These are phyloP conservation scores for Tetrapisispora iriomotensis DNA, from an alignment of 805 yeast species.

Conservation along the genomic window DNA sequence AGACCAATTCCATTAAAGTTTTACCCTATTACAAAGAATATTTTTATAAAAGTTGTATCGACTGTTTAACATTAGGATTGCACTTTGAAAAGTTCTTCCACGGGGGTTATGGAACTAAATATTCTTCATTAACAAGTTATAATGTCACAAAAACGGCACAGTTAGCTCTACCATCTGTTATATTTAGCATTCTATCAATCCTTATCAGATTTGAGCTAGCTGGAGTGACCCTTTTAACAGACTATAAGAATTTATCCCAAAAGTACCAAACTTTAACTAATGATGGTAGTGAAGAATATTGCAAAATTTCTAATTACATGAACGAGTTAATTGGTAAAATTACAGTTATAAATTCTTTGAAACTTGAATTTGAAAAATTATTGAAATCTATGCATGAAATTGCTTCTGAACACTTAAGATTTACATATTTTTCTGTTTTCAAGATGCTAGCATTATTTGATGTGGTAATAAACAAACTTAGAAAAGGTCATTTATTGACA, in stretches of 20 bases:
- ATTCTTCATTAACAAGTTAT: constrained; percentile 15
- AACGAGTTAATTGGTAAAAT: constrained; percentile 10
- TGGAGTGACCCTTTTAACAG: constrained; percentile 11
- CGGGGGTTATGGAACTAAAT: constrained; percentile 13
- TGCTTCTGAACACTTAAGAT: constrained; percentile 22
- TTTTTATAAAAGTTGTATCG: constrained; percentile 13
- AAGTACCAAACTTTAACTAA: not conserved
- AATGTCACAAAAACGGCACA: constrained; percentile 22
- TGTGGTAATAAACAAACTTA: constrained; percentile 22
- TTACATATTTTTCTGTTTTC: constrained; percentile 26
- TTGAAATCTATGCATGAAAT: constrained; percentile 17
- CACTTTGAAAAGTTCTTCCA: constrained; percentile 18
- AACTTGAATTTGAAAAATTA: constrained; percentile 17
- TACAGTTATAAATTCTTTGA: constrained; percentile 16
- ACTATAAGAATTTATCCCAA: constrained; percentile 9
- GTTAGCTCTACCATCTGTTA: constrained; percentile 19
- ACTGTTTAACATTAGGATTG: constrained; percentile 13
- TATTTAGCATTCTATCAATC: constrained; percentile 19
- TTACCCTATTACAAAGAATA: constrained; percentile 16
- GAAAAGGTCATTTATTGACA: constrained; percentile 22
- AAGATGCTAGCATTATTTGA: constrained; percentile 25
- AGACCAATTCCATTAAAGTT: not conserved
- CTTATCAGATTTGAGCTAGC: constrained; percentile 21
- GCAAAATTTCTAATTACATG: not conserved
- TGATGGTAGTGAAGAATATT: not conserved